Evolutionary conservation across 768 basidiomycete genomes (phyloP).

Genomic region (Russula ochroleuca): DNA sequence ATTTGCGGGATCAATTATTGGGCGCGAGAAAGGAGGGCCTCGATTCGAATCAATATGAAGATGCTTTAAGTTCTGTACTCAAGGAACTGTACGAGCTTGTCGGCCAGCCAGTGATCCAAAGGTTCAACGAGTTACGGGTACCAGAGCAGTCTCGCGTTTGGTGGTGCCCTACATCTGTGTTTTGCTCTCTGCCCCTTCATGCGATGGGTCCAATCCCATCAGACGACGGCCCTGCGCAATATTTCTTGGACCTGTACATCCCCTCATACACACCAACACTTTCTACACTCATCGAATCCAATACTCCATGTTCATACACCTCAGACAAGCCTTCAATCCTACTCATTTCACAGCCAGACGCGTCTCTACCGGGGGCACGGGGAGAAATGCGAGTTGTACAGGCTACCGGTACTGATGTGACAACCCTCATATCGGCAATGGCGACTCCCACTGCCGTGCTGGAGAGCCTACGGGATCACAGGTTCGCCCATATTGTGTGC

Average conservation of each 20-base stretch:
- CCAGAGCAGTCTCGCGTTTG: not conserved
- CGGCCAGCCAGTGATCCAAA: not conserved
- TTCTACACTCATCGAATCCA: not conserved
- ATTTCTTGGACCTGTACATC: conserved; percentile 4
- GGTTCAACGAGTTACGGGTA: not conserved
- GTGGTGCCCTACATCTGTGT: not conserved
- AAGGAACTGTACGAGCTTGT: not conserved
- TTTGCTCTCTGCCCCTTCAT: conserved; percentile 10
- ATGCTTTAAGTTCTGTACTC: not conserved
- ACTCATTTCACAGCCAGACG: conserved; percentile 3
- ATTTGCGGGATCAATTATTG: conserved; percentile 32
- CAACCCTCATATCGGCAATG: not conserved
- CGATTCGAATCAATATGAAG: not conserved
- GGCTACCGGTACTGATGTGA: not conserved
- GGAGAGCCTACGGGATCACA: not conserved
- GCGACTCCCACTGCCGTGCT: conserved; percentile 1
- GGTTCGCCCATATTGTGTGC: not conserved
- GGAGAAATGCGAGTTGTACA: not conserved
- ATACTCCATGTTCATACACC: not conserved
- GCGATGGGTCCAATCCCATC: conserved; percentile 14
- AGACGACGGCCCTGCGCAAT: not conserved
- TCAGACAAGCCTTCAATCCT: conserved; percentile 5
- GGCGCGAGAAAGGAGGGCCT: not conserved
- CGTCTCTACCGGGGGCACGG: not conserved
- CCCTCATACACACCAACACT: not conserved